Conservation (phyloP, 495 filamentous ascomycete species). For the Tuber aestivum region DNA sequence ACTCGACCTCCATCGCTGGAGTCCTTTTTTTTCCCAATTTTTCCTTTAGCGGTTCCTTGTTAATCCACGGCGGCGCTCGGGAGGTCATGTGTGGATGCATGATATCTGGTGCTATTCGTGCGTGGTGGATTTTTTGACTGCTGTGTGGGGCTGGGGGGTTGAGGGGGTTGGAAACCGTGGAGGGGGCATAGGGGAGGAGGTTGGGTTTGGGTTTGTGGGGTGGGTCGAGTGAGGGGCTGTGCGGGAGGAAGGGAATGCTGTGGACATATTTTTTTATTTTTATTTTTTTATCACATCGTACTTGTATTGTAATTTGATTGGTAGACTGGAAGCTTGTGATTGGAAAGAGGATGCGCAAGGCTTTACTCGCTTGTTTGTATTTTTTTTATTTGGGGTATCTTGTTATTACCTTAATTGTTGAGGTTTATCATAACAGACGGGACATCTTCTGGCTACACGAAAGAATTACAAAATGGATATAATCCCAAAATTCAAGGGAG, state of each 20-base stretch:
- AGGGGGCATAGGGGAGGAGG: neutral
- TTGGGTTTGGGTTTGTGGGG: neutral
- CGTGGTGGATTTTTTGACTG: neutral
- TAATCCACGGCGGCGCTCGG: too few relatives aligned
- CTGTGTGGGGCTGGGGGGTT: neutral
- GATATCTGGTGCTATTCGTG: neutral
- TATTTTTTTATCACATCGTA: too few relatives aligned
- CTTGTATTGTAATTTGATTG: neutral
- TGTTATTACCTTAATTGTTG: neutral
- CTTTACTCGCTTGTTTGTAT: neutral
- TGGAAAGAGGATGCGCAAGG: neutral
- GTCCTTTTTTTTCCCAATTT: too few relatives aligned
- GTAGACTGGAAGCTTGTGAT: neutral
- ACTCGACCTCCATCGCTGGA: neutral
- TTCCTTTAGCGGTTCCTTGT: too few relatives aligned
- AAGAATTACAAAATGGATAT: constrained; percentile 25
- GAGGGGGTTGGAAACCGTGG: neutral
- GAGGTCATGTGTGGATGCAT: neutral
- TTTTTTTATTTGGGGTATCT: neutral
- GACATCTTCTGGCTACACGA: constrained; percentile 11
- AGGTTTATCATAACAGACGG: neutral
- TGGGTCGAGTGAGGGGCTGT: neutral
- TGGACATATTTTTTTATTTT: too few relatives aligned
- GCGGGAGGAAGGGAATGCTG: neutral
- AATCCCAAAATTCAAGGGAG: constrained; percentile 23